phyloP scores from a whole-genome alignment of 495 filamentous ascomycete species.

The Penicillium paxilli region DNA sequence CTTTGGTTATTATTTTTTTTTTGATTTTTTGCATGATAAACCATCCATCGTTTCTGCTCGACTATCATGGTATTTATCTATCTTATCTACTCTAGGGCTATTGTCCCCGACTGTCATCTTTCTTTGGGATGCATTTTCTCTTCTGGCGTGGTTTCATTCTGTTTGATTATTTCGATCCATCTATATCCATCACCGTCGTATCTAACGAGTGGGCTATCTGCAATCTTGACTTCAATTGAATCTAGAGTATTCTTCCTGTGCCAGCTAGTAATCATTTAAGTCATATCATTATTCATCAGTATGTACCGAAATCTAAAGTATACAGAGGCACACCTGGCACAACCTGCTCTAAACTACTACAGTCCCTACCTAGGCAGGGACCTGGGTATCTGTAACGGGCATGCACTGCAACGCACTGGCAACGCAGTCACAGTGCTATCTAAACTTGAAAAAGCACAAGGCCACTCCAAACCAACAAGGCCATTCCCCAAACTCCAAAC shows the following conservation, averaged over 20 bases:
- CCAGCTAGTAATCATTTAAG: background rate
- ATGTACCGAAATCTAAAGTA: background rate
- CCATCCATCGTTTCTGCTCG: background rate
- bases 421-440: too few relatives aligned
- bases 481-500: background rate
- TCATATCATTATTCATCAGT: background rate
- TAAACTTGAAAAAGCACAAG: too few relatives aligned
- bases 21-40: slow-evolving; percentile 1
- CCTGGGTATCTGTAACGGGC: too few relatives aligned
- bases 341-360: too few relatives aligned
- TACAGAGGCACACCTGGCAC: background rate
- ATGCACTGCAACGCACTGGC: too few relatives aligned
- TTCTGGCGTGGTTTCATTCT: background rate
- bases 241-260: too few relatives aligned
- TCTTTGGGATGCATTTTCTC: background rate
- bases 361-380: too few relatives aligned
- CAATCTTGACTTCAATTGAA: too few relatives aligned
- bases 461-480: background rate
- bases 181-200: background rate
- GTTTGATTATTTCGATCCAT: background rate
- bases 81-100: background rate
- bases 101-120: background rate
- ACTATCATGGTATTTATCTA: too few relatives aligned
- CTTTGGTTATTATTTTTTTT: background rate
- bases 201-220: background rate